These are phyloP conservation scores for Candida easanensis DNA, from an alignment of 805 yeast genomes.

Conservation along the genomic window DNA sequence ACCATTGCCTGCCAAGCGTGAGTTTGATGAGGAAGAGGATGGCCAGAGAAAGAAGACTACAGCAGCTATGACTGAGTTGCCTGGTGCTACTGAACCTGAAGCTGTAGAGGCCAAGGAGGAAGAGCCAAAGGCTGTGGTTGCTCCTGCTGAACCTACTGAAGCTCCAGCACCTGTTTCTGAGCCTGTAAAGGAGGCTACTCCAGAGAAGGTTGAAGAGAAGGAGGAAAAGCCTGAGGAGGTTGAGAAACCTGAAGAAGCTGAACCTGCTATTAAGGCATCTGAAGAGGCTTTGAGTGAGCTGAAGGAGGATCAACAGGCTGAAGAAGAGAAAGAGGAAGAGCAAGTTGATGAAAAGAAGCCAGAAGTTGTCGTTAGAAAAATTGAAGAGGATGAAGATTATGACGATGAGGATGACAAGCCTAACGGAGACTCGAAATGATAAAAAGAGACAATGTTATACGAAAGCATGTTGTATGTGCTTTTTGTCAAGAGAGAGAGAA, in stretches of 20 bases:
- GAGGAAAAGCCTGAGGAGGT: background rate
- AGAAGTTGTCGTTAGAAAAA: constrained; percentile 36
- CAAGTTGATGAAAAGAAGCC: constrained; percentile 29
- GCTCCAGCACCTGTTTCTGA: background rate
- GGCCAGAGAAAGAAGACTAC: constrained; percentile 13
- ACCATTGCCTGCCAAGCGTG: constrained; percentile 16
- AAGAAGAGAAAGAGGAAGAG: constrained; percentile 32
- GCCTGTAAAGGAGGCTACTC: background rate
- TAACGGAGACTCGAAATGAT: constrained; percentile 16
- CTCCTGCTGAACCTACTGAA: background rate
- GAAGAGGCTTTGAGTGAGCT: constrained; percentile 27
- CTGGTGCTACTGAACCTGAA: constrained; percentile 2
- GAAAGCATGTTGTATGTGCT: background rate
- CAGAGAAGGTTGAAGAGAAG: background rate
- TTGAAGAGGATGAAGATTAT: constrained; percentile 38
- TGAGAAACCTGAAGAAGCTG: constrained; percentile 13
- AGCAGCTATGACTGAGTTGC: background rate
- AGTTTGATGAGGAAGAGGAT: constrained; percentile 13
- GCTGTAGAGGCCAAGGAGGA: background rate
- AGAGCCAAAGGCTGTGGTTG: background rate
- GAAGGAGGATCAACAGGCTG: constrained; percentile 36
- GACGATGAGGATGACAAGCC: constrained; percentile 34
- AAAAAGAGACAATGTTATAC: background rate
- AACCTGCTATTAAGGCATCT: constrained; percentile 24
- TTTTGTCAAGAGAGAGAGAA: too few relatives aligned